A percentile compares a stretch with the other conserved stretches of the same genome.
Conservation (phyloP, 2,329 filamentous ascomycete species). For the Chaetoscypha palmicola region DNA sequence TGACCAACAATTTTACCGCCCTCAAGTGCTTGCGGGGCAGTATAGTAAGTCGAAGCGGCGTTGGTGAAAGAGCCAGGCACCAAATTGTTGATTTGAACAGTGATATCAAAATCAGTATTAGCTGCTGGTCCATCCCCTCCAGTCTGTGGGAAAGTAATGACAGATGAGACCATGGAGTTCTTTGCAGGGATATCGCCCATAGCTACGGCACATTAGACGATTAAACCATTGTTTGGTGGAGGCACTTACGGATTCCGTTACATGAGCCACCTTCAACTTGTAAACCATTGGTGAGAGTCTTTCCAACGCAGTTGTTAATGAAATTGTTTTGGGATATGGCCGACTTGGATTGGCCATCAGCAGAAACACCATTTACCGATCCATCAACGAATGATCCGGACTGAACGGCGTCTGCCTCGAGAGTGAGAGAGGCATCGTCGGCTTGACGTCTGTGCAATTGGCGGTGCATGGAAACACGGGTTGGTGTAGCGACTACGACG, state of each 20-base stretch:
- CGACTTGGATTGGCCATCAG: conserved; percentile 24
- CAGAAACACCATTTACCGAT: conserved; percentile 20
- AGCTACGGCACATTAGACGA: too few relatives aligned
- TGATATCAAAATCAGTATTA: conserved; percentile 25
- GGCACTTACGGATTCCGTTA: conserved; percentile 39
- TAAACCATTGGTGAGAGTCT: conserved; percentile 51
- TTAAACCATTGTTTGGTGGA: too few relatives aligned
- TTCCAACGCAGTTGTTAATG: conserved; percentile 30
- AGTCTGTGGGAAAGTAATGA: conserved; percentile 22
- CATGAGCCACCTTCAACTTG: conserved; percentile 54
- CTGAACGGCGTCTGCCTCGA: conserved; percentile 25
- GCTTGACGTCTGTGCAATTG: conserved; percentile 7
- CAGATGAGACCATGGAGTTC: conserved; percentile 27
- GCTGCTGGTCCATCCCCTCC: conserved; percentile 12
- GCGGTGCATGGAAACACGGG: conserved; percentile 14
- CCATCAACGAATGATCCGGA: conserved; percentile 27
- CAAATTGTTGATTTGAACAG: conserved; percentile 31
- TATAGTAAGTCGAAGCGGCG: conserved; percentile 33
- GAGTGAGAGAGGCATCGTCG: conserved; percentile 16
- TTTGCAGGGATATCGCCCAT: conserved; percentile 31
- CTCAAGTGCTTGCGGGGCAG: conserved; percentile 32
- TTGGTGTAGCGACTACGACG: conserved; percentile 17
- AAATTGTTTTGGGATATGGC: conserved; percentile 30
- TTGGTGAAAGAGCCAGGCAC: conserved; percentile 35
- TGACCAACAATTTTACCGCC: conserved; percentile 33